phyloP scores from a whole-genome alignment of 1,139 yeast species.

The Hansenula sp. region DNA sequence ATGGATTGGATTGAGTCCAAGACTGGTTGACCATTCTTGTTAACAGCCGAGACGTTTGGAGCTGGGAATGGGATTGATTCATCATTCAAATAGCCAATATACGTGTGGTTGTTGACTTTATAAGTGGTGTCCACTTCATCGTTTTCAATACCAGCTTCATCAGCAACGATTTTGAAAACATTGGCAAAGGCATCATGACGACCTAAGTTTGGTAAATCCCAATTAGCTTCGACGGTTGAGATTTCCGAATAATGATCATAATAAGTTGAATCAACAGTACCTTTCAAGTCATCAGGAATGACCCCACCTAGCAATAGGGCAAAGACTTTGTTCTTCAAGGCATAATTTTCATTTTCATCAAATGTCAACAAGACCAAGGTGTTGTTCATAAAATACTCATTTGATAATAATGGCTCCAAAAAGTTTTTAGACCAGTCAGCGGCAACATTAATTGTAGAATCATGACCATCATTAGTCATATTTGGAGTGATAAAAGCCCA shows the following conservation, averaged over 20 bases:
- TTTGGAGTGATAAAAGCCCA: constrained; percentile 48
- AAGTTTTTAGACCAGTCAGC: constrained; percentile 41
- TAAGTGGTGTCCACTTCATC: constrained; percentile 32
- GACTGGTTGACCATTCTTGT: constrained; percentile 35
- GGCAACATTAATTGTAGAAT: constrained; percentile 38
- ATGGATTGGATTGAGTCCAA: constrained; percentile 24
- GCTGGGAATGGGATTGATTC: constrained; percentile 31
- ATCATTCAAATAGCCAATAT: constrained; percentile 36
- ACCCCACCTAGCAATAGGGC: constrained; percentile 42
- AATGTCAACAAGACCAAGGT: constrained; percentile 42
- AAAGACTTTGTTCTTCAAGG: constrained; percentile 37
- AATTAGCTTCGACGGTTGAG: constrained; percentile 43
- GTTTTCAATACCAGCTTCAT: constrained; percentile 31
- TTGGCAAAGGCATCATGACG: constrained; percentile 45
- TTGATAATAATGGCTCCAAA: constrained; percentile 36
- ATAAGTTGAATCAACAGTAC: constrained; percentile 40
- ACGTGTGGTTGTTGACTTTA: constrained; percentile 36
- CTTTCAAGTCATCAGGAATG: constrained; percentile 33
- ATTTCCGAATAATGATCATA: constrained; percentile 47
- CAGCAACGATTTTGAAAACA: constrained; percentile 38
- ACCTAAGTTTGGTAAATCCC: constrained; percentile 42
- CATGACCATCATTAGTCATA: constrained; percentile 48
- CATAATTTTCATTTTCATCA: constrained; percentile 41
- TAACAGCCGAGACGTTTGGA: constrained; percentile 34
- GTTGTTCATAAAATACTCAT: constrained; percentile 40